These are phyloP conservation scores for Aspergillus sp. DNA, from an alignment of 2,329 filamentous ascomycete species.

Conservation along the genomic window DNA sequence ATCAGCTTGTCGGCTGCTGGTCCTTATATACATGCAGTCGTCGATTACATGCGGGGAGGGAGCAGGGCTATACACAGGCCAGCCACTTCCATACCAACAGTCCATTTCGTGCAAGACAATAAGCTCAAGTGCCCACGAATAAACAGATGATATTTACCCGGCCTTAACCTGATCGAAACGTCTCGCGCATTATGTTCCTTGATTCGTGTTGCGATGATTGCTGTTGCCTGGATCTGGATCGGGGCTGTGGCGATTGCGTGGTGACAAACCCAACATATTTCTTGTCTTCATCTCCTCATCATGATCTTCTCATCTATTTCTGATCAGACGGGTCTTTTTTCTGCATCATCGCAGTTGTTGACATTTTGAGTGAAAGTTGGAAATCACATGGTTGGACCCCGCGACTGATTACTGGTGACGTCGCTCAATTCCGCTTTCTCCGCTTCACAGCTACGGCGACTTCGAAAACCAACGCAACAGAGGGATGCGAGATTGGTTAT, in stretches of 20 bases:
- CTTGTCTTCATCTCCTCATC: not conserved
- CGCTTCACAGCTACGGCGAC: not conserved
- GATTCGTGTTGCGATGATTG: conserved; percentile 7
- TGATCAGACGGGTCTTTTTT: not conserved
- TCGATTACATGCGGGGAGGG: not conserved
- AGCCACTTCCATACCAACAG: not conserved
- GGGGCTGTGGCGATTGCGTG: conserved; percentile 20
- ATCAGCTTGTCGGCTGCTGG: not conserved
- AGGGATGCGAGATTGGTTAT: not conserved
- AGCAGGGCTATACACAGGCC: not conserved
- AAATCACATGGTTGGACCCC: conserved; percentile 20
- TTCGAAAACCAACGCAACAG: not conserved
- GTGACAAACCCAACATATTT: conserved; percentile 1
- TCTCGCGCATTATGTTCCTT: not conserved
- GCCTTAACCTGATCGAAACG: not conserved
- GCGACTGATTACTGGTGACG: conserved; percentile 21
- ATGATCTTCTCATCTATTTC: not conserved
- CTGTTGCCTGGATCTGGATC: conserved; percentile 24
- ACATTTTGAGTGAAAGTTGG: not conserved
- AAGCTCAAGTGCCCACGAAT: not conserved
- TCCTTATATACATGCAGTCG: not conserved
- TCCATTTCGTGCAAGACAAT: not conserved
- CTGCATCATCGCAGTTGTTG: not conserved
- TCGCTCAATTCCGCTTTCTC: conserved; percentile 7
- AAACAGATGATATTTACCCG: conserved; percentile 32